These are phyloP conservation scores for Podaxis pistillaris DNA, from an alignment of 768 basidiomycete species.

Conservation along the genomic window DNA sequence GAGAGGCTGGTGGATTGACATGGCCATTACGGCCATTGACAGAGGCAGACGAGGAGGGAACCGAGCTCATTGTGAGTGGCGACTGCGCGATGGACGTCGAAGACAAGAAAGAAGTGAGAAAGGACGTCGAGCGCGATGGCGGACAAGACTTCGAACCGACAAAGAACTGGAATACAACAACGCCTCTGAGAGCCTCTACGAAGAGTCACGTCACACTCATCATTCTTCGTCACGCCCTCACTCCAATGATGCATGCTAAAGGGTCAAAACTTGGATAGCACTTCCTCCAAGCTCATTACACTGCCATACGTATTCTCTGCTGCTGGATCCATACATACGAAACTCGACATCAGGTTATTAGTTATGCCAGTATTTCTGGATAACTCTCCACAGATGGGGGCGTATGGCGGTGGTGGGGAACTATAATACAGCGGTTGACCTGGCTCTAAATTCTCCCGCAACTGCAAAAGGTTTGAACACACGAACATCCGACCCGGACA, in stretches of 20 bases:
- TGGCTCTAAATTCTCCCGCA: background rate
- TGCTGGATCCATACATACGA: slow-evolving; percentile 45
- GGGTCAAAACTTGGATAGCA: slow-evolving; percentile 11
- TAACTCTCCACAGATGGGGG: slow-evolving; percentile 43
- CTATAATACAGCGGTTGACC: slow-evolving; percentile 27
- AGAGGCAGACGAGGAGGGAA: slow-evolving; percentile 39
- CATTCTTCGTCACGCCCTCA: slow-evolving; percentile 4
- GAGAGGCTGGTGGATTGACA: slow-evolving; percentile 46
- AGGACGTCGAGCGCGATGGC: slow-evolving; percentile 14
- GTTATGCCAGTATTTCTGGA: slow-evolving; percentile 36
- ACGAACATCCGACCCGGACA: background rate
- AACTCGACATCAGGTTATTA: slow-evolving; percentile 59
- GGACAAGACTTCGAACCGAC: slow-evolving; percentile 9
- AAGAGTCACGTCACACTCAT: slow-evolving; percentile 9
- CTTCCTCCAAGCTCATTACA: slow-evolving; percentile 33
- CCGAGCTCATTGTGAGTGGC: slow-evolving; percentile 31
- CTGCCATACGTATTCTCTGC: slow-evolving; percentile 36
- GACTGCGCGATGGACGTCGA: slow-evolving; percentile 15
- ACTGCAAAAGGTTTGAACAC: background rate
- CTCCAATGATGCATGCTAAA: background rate
- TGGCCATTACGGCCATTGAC: slow-evolving; percentile 52
- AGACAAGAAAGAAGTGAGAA: slow-evolving; percentile 16
- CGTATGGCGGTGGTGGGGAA: slow-evolving; percentile 48
- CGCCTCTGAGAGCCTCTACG: background rate
- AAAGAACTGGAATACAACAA: background rate